Evolutionary conservation across 768 basidiomycete species (phyloP).

Genomic region (Phylloporus arenicola): DNA sequence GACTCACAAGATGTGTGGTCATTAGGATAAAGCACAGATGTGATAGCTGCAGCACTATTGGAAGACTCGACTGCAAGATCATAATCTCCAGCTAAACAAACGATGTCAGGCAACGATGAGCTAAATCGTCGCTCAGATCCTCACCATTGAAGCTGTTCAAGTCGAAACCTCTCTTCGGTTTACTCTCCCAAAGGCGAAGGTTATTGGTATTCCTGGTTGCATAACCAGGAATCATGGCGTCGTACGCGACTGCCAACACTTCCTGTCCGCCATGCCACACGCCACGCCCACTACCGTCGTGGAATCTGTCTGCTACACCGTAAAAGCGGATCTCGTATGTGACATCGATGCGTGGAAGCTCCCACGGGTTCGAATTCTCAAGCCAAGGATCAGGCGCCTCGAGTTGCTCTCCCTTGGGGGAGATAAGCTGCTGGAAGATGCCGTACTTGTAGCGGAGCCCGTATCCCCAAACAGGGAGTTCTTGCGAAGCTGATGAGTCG

Average conservation of each 20-base stretch:
- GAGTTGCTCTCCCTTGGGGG: slow-evolving; percentile 74
- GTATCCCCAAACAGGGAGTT: slow-evolving; percentile 94
- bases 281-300: slow-evolving; percentile 55
- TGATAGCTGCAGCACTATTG: slow-evolving; percentile 90
- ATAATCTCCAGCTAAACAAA: slow-evolving; percentile 76
- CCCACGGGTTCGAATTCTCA: slow-evolving; percentile 84
- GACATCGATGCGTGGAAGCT: slow-evolving; percentile 81
- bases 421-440: slow-evolving; percentile 93
- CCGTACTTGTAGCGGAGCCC: slow-evolving; percentile 91
- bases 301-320: slow-evolving; percentile 67
- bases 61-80: slow-evolving; percentile 83
- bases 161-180: slow-evolving; percentile 88
- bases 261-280: slow-evolving; percentile 89
- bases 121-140: background rate
- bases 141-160: slow-evolving; percentile 91
- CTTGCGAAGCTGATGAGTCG: slow-evolving; percentile 85
- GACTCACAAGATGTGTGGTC: slow-evolving; percentile 69
- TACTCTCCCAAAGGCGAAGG: slow-evolving; percentile 77
- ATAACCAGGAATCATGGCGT: slow-evolving; percentile 87
- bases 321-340: slow-evolving; percentile 85
- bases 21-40: slow-evolving; percentile 93
- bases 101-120: slow-evolving; percentile 3
- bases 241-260: slow-evolving; percentile 89
- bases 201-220: slow-evolving; percentile 86
- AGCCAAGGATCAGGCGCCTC: slow-evolving; percentile 95